These are phyloP conservation scores for Ganoderma sinense DNA, from an alignment of 1,284 basidiomycete genomes.

Conservation along the genomic window DNA sequence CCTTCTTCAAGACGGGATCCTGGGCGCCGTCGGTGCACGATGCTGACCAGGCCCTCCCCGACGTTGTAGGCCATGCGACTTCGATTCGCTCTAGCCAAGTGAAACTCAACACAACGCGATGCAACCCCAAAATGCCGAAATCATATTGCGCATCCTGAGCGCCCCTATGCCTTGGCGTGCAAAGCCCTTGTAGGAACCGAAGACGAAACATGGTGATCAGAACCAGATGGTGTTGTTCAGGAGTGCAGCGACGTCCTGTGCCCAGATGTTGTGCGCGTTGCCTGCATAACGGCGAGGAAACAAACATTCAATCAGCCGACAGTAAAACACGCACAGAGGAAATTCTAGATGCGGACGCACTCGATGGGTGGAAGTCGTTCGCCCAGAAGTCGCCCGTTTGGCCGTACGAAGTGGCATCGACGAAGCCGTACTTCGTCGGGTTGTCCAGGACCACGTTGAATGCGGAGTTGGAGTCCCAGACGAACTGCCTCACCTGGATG, in stretches of 20 bases:
- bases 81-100: neutral
- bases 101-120: neutral
- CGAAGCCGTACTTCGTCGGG: slow-evolving; percentile 59
- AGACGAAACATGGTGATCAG: neutral
- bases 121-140: neutral
- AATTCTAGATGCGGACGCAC: neutral
- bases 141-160: neutral
- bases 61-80: neutral
- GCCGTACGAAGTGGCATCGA: slow-evolving; percentile 58
- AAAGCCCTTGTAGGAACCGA: neutral
- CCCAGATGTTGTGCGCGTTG: slow-evolving; percentile 38
- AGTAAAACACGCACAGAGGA: neutral
- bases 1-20: neutral
- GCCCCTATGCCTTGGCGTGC: no score
- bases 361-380: slow-evolving; percentile 27
- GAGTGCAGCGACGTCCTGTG: slow-evolving; percentile 27
- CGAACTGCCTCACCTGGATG: no score
- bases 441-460: no score
- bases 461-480: no score
- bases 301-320: neutral
- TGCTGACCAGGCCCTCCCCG: no score
- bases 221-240: slow-evolving; percentile 15
- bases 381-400: no score
- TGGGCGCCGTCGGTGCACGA: no score
- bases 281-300: slow-evolving; percentile 22